Evolutionary conservation across 305 asterid species (phyloP).

Genomic region (Lippia alba): DNA sequence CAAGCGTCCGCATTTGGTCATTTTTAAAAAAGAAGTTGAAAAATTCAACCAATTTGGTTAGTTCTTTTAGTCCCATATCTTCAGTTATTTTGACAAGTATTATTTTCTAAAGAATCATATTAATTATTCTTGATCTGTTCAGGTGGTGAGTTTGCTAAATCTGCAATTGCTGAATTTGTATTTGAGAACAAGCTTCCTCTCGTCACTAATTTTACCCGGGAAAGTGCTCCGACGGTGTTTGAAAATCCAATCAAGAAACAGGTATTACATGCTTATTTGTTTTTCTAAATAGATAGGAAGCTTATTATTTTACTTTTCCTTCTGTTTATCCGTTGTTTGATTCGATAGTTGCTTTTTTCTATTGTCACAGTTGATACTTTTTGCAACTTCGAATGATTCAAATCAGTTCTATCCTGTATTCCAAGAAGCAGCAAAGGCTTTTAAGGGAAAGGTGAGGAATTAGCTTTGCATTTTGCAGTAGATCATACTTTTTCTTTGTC

Average conservation of each 20-base stretch:
- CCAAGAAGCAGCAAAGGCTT: slow-evolving; percentile 82
- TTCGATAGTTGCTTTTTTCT: slow-evolving; percentile 40
- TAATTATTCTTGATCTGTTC: slow-evolving; percentile 32
- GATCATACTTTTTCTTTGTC: not conserved
- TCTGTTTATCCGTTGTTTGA: slow-evolving; percentile 2
- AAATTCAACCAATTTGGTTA: slow-evolving; percentile 68
- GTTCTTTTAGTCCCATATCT: slow-evolving; percentile 37
- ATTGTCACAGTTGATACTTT: slow-evolving; percentile 72
- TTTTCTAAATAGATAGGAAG: no score
- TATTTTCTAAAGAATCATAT: slow-evolving; percentile 8
- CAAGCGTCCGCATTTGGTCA: slow-evolving; percentile 81
- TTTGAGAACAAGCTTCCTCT: slow-evolving; percentile 83
- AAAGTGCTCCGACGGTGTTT: slow-evolving; percentile 70
- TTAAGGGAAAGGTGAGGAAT: slow-evolving; percentile 84
- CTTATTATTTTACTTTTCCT: not conserved
- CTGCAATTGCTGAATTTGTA: slow-evolving; percentile 87
- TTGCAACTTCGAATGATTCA: slow-evolving; percentile 69
- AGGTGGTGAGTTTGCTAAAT: slow-evolving; percentile 78
- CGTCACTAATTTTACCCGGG: slow-evolving; percentile 74
- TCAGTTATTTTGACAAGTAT: slow-evolving; percentile 5
- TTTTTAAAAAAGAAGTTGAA: slow-evolving; percentile 83
- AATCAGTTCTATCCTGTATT: slow-evolving; percentile 64
- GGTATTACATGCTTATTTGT: slow-evolving; percentile 48
- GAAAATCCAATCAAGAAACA: slow-evolving; percentile 94
- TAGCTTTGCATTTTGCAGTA: slow-evolving; percentile 14